phyloP scores from a whole-genome alignment of 2,329 filamentous ascomycete species.

The Colletotrichum sp. region DNA sequence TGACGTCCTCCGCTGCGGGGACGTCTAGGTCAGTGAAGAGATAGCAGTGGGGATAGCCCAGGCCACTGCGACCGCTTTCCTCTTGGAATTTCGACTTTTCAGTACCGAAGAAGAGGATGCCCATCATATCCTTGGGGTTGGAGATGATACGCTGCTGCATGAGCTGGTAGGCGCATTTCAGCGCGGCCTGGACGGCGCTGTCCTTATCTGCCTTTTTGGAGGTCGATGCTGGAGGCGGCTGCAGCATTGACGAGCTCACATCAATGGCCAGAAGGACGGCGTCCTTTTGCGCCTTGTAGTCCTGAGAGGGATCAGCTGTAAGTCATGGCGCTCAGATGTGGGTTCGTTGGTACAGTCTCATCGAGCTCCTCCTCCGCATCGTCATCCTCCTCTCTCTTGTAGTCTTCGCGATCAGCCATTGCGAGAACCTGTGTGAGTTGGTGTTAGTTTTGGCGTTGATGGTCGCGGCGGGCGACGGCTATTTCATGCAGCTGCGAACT shows the following conservation, averaged over 20 bases:
- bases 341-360: conserved; percentile 57
- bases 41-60: conserved; percentile 90
- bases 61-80: conserved; percentile 62
- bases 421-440: background rate
- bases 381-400: conserved; percentile 63
- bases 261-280: conserved; percentile 98
- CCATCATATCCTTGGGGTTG: conserved; percentile 96
- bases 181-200: conserved; percentile 79
- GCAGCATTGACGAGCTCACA: conserved; percentile 86
- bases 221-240: conserved; percentile 63
- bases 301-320: conserved; percentile 50
- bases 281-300: conserved; percentile 92
- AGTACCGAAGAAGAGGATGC: conserved; percentile 89
- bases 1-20: conserved; percentile 86
- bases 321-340: background rate
- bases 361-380: conserved; percentile 66
- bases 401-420: conserved; percentile 48
- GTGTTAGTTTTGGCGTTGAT: background rate
- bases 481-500: background rate
- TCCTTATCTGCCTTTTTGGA: conserved; percentile 81
- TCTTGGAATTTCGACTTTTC: conserved; percentile 81
- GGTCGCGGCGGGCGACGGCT: background rate
- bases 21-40: conserved; percentile 87
- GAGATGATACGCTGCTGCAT: conserved; percentile 99
- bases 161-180: conserved; percentile 92